phyloP scores from a whole-genome alignment of 345 rosid genomes.

The Camelina sativa region DNA sequence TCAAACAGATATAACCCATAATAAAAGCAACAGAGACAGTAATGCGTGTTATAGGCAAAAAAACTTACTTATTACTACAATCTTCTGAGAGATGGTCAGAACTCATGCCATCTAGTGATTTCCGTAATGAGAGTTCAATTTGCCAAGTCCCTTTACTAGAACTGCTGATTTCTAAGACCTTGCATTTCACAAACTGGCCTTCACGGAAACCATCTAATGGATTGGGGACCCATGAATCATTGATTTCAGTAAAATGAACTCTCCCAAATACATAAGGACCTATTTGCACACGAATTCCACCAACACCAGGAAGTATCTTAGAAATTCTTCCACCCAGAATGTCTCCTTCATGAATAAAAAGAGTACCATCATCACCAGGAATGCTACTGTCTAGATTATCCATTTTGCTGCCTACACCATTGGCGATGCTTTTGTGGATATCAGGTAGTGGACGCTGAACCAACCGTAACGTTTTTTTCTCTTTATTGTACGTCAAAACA shows the following conservation, averaged over 20 bases:
- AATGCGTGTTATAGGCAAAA: slow-evolving; percentile 14
- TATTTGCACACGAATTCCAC: slow-evolving; percentile 87
- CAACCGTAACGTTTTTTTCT: slow-evolving; percentile 68
- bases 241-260: slow-evolving; percentile 88
- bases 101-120: slow-evolving; percentile 65
- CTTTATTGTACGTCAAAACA: slow-evolving; percentile 66
- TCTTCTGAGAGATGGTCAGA: slow-evolving; percentile 47
- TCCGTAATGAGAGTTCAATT: slow-evolving; percentile 75
- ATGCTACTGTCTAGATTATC: slow-evolving; percentile 41
- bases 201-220: slow-evolving; percentile 74
- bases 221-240: slow-evolving; percentile 67
- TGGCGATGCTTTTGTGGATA: slow-evolving; percentile 34
- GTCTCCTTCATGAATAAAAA: slow-evolving; percentile 77
- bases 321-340: slow-evolving; percentile 85
- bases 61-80: slow-evolving; percentile 54
- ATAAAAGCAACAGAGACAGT: slow-evolving; percentile 5
- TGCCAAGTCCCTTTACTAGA: slow-evolving; percentile 68
- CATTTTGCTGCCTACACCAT: slow-evolving; percentile 30
- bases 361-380: slow-evolving; percentile 46
- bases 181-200: slow-evolving; percentile 93
- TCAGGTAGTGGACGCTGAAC: slow-evolving; percentile 58
- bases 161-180: slow-evolving; percentile 76
- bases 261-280: slow-evolving; percentile 80
- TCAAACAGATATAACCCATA: neutral
- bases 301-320: slow-evolving; percentile 71